These are phyloP conservation scores for Mycocentrospora acerina DNA, from an alignment of 2,329 filamentous ascomycete genomes.

Conservation along the genomic window DNA sequence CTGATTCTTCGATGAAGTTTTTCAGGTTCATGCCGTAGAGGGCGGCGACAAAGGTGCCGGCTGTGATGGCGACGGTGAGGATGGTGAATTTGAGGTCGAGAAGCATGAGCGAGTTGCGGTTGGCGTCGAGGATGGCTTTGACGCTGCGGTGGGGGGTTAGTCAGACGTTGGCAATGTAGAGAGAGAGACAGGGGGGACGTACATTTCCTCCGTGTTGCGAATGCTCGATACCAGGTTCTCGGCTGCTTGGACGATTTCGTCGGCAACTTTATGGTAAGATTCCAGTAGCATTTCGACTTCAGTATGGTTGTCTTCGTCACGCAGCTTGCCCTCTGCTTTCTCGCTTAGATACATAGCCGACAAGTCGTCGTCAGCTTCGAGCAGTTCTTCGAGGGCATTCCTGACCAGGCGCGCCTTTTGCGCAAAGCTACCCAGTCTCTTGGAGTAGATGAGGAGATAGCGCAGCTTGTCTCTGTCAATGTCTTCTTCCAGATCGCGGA, in stretches of 20 bases:
- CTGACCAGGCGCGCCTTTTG: constrained; percentile 93
- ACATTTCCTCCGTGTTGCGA: constrained; percentile 98
- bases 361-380: constrained; percentile 95
- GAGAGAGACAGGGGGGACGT: constrained; percentile 41
- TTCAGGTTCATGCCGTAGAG: constrained; percentile 99
- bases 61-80: constrained; percentile 88
- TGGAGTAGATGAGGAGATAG: constrained; percentile 87
- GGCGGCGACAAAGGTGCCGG: constrained; percentile 93
- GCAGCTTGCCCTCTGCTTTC: constrained; percentile 70
- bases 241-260: constrained; percentile 95
- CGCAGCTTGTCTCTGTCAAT: constrained; percentile 94
- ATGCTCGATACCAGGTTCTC: constrained; percentile 93
- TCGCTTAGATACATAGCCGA: constrained; percentile 95
- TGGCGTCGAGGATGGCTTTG: constrained; percentile 94
- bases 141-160: constrained; percentile 60
- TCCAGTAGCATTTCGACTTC: constrained; percentile 97
- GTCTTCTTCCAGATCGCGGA: constrained; percentile 91
- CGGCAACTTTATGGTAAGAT: constrained; percentile 95
- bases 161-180: not conserved
- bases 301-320: constrained; percentile 84
- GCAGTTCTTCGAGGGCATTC: constrained; percentile 89
- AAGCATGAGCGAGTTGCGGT: constrained; percentile 97
- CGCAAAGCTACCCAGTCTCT: constrained; percentile 94
- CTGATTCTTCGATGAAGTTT: constrained; percentile 95
- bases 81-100: constrained; percentile 96